Evolutionary conservation across 169 alveolate genomes (phyloP), one percentile per base, ranked within the genome.

Genomic region (Cryptosporidium xiaoi): DNA sequence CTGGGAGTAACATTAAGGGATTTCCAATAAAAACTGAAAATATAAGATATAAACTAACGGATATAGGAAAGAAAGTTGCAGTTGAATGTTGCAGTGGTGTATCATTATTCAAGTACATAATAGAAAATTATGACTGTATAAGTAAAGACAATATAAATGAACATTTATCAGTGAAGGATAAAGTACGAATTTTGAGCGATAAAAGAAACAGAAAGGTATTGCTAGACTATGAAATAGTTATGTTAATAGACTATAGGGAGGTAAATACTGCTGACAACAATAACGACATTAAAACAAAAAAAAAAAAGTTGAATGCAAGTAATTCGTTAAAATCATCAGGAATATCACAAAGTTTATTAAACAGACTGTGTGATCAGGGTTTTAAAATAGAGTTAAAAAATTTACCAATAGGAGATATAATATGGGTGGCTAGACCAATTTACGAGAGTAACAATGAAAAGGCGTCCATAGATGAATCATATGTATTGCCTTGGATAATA

Each of bases 401-500:
- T 60, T 53, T 77, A 56, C 87, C 87, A 18, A 36, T 77, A 56
- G 87, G 87, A 10, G 87, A 77, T 48, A n/a, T 77, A 7, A 77
- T 77, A 15, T 77, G 87, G 87, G 71, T 77, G 29, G 87, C 71
- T 16, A 77, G 87, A 31, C 87, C 87, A 62, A 77, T 56, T 12
- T 31, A 58, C 16, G 65, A 71, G 13, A 56, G 29, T 64, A 71
- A 29, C 18, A 56, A 31, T 3, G 93, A 66, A 16, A 83, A 56
- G 33, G 77, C 91, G 46, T 71, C 84, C 10, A 77, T 92, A 27
- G 90, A 83, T 24, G 94, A 92, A 53, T 90, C 87, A 31, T 92
- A 62, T 64, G 95, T 94, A 24, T 66, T 94, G 29, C 95, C 93
- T 33, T 94, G 96, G 96, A 92, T 94, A 15, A 68, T 94, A 20